Base-by-base conservation (phyloP, 805 yeast species). In the Scheffersomyces spartinae region DNA sequence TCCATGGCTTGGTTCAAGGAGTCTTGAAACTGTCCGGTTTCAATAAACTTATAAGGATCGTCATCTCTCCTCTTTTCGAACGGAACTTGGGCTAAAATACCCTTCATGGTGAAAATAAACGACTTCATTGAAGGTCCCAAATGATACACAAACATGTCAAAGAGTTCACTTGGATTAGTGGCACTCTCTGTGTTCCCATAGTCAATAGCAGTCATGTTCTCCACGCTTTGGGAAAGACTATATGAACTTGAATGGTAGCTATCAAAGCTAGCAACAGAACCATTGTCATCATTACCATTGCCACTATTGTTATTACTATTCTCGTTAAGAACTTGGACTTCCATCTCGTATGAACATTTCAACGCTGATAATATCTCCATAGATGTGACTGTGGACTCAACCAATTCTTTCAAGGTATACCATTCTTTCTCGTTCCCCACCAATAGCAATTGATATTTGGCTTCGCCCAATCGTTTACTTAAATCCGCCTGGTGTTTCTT, bases 101-200 rank as follows among this genome's bases (percentile, higher is more conserved):
- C 73, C 29, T 70, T 62, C 26, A 80, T 57, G 0, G 85, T 78
- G 38, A 64, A 66, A 2, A 72, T 64, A 36, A 74, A 72, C 2
- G 83, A 71, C 40, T 70, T 71, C 45, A 77, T 61, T 0, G 86
- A 74, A 0, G 93, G 91, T 0, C 85, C 83, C 23, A 81, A 52
- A 38, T 77, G 63, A 34, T 64, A 66, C 2, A 76, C 74, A 43
- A 81, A 81, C 18, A 75, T 41, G 28, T 74, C 74, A 43, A 79
- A 78, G 11, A 80, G 52, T 39, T 74, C 71, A 10, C 43, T 42
- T 2, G 61, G 38, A 28, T 45, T 47, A 2, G 42, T 42, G 8
- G 52, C 50, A 12, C 38, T 36, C 10, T 19, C 21, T 9, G 19
- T 9, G 19, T 22, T 17, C 17, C 9, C 20, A 23, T 41, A 43